Percentiles rank a stretch among this genome's conserved stretches.
Evolutionary conservation across 169 alveolate genomes (phyloP).

Genomic region (Plasmodium vivax): DNA sequence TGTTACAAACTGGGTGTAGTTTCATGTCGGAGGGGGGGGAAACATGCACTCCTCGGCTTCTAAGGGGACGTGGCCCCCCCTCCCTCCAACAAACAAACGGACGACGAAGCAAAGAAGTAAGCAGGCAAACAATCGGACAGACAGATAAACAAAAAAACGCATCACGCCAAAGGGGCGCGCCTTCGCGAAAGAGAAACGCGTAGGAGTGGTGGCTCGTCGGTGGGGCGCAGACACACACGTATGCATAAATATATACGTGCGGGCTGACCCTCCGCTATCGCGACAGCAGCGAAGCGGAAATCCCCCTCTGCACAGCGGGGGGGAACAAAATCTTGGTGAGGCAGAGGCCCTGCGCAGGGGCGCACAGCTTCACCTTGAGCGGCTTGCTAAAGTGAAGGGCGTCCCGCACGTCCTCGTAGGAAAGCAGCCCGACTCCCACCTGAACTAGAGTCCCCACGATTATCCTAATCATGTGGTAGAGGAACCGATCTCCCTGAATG

Average conservation of each 20-base stretch:
- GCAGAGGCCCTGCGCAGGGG: constrained; percentile 70
- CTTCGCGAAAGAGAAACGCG: not conserved
- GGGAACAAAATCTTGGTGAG: constrained; percentile 21
- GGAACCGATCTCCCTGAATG: constrained; percentile 81
- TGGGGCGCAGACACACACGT: not conserved
- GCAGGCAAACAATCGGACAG: not conserved
- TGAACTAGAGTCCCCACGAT: constrained; percentile 79
- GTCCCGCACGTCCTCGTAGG: constrained; percentile 22
- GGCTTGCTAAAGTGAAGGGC: constrained; percentile 42
- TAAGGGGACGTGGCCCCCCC: not conserved
- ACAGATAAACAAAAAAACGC: too few species aligned
- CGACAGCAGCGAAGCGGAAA: constrained; percentile 11
- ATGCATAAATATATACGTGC: not conserved
- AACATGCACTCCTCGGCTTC: not conserved
- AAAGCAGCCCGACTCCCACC: constrained; percentile 73
- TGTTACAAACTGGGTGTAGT: not conserved
- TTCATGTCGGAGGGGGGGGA: not conserved
- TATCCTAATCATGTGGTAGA: constrained; percentile 83
- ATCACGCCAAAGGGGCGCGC: not conserved
- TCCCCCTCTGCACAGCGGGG: not conserved
- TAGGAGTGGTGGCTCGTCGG: not conserved
- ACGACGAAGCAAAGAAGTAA: not conserved
- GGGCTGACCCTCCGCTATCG: not conserved
- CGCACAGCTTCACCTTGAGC: constrained; percentile 64
- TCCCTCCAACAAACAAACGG: not conserved